A percentile compares a stretch with the other conserved stretches of the same genome.
Conservation (phyloP, 2,329 filamentous ascomycete genomes). For the Colletotrichum lentis region DNA sequence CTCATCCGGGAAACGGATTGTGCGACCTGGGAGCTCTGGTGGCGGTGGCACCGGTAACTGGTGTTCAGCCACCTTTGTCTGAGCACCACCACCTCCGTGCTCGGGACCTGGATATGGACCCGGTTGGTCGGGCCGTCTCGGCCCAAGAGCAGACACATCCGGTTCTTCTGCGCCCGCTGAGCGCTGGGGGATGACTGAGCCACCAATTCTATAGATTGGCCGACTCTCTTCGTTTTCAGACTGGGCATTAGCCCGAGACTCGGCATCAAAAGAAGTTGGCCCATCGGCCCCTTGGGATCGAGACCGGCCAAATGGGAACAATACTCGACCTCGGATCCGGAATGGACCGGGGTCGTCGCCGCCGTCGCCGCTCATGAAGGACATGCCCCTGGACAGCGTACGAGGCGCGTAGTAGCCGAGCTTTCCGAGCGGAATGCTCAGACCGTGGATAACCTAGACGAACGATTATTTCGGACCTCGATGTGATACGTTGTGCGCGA, state of each 20-base stretch:
- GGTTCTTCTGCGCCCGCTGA: constrained; percentile 3
- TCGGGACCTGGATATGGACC: constrained; percentile 1
- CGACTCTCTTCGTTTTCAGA: constrained; percentile 18
- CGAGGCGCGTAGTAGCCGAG: constrained; percentile 69
- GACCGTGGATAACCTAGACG: constrained; percentile 75
- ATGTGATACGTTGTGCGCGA: constrained; percentile 38
- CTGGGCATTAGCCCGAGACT: constrained; percentile 20
- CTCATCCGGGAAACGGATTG: constrained; percentile 57
- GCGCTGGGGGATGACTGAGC: constrained; percentile 47
- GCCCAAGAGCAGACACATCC: background rate
- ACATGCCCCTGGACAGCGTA: constrained; percentile 57
- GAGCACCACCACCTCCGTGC: background rate
- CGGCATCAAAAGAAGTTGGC: constrained; percentile 3
- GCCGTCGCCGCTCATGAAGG: constrained; percentile 39
- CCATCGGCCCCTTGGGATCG: constrained; percentile 17
- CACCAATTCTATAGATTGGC: constrained; percentile 53
- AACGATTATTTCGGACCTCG: constrained; percentile 31
- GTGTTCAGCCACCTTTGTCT: constrained; percentile 36
- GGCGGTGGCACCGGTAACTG: constrained; percentile 42
- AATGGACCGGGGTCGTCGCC: constrained; percentile 40
- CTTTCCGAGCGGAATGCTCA: constrained; percentile 81
- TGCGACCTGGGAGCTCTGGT: constrained; percentile 44
- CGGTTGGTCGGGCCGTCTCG: constrained; percentile 18
- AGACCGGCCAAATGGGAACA: constrained; percentile 39
- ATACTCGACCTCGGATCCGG: constrained; percentile 45